Conservation (phyloP, 2,329 filamentous ascomycete species). For the Talaromyces sp. region DNA sequence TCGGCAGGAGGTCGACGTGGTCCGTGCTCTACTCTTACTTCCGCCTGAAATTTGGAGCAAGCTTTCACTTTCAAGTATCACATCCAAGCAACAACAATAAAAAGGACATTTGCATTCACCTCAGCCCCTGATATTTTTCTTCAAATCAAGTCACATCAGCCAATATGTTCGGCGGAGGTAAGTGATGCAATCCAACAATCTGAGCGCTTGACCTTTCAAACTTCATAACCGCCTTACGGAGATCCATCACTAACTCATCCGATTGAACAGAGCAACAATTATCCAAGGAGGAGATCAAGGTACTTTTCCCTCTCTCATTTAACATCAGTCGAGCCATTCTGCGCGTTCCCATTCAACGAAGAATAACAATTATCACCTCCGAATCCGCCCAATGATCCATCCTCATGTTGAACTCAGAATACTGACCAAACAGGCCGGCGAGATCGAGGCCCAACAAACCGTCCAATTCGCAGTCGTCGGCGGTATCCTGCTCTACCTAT, state of each 20-base stretch:
- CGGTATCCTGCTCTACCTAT: constrained; percentile 58
- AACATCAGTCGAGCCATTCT: neutral
- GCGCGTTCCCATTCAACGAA: neutral
- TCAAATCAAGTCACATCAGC: neutral
- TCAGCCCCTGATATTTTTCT: neutral
- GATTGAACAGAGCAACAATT: constrained; percentile 39
- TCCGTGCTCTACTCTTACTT: constrained; percentile 18
- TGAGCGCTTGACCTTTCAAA: neutral
- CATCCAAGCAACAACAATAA: neutral
- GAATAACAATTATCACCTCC: no score
- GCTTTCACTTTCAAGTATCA: neutral
- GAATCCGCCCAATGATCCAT: neutral
- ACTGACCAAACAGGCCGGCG: constrained; percentile 40
- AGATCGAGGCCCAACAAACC: constrained; percentile 52
- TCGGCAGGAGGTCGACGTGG: constrained; percentile 18
- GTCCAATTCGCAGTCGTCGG: constrained; percentile 53
- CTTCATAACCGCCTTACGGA: neutral
- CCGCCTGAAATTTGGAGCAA: constrained; percentile 8
- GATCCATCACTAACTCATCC: neutral
- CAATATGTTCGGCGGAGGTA: constrained; percentile 19
- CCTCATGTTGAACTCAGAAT: neutral
- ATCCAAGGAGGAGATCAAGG: constrained; percentile 46
- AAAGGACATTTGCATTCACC: neutral
- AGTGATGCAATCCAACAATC: neutral
- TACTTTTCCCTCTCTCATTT: constrained; percentile 21